Evolutionary conservation across 371 early-diverging fungal species (phyloP), one percentile per base, ranked within the genome.

Genomic region (Mortierella polycephala): DNA sequence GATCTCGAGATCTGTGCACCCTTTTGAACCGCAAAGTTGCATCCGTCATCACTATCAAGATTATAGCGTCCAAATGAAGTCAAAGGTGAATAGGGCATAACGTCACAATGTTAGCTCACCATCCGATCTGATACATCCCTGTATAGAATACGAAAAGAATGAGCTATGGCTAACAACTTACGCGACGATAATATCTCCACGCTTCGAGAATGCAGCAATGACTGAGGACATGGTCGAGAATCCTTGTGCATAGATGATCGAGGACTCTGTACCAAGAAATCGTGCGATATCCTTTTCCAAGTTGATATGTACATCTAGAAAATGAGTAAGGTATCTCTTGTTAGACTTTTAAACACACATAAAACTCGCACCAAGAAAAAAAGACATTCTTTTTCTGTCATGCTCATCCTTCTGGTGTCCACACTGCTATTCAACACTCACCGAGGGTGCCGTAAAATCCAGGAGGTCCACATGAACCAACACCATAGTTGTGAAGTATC

Each of bases 391-490:
- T 30, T 30, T 30, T 30, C 30, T 30, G 30, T 4, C 30, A 30
- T 30, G 30, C 4, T 4, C 30, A 30, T 30, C 30, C 30, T 30
- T 30, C 30, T 4, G 7, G 51, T 9, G 9, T 51, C 5, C 20
- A 51, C 18, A 51, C 2, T 18, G 13, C 20, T n/a, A 5, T 47
- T 8, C 51, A 18, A 16, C 4, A 54, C 67, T 61, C 77, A 87
- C 87, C 91, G 47, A 97, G 82, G 6, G 99, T 99, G 63, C 99
- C 99, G 83, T 99, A 99, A 83, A 99, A 99, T n/a, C 99, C 99
- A 7, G 98, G 95, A 7, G 99, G 99, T 13, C 96, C 98, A 82
- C 99, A 99, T 3, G 99, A 94, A 21, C 99, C 99, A 41, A 99
- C 98, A 62, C 99, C 99, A 83, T 99, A 99, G 62, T 95, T 92